Evolutionary conservation across 805 yeast genomes (phyloP), one percentile per base, ranked within the genome.

Genomic region (Starmerella potacharoeniae): DNA sequence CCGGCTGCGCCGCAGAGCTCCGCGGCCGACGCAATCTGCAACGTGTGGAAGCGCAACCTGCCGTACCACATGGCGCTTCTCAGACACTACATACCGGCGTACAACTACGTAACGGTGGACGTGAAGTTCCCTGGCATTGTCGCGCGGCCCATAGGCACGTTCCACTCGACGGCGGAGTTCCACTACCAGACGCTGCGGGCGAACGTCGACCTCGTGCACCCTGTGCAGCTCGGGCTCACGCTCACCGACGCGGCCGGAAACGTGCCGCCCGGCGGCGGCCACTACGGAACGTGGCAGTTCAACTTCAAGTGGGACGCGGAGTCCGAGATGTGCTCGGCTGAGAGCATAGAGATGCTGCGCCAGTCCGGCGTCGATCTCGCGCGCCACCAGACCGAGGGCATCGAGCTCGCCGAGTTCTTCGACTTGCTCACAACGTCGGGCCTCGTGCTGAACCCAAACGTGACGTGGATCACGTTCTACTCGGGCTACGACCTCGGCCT

Each of bases 71-170:
- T 74, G 69, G 67, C 68, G 16, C 59, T 67, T 17, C 60, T 74
- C 40, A 66, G 74, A 22, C 70, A 68, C 52, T 63, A 71, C 31
- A 64, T 69, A 14, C 65, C 69, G 29, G 65, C 68, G 41, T 73
- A 70, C 63, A 70, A 69, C 48, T 69, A 67, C 52, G 64, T 73
- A 8, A 66, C 75, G 3, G 78, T 89, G 56, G 90, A 89, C 62
- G 89, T 95, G 48, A 97, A 93, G 68, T 89, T 93, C 66, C 96
- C 96, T 0, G 98, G 98, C 0, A 86, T 95, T 28, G 84, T 91
- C 31, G 96, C 96, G 2, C 79, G 98, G 63, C 98, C 98, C 14
- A 86, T 93, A 57, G 98, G 98, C 17, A 81, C 86, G 17, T 93
- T 93, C 71, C 81, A 87, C 63, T 82, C 93, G 2, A 86, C 93